These are phyloP conservation scores for Phytophthora citrophthora DNA, from an alignment of 352 stramenopile genomes.

Conservation along the genomic window DNA sequence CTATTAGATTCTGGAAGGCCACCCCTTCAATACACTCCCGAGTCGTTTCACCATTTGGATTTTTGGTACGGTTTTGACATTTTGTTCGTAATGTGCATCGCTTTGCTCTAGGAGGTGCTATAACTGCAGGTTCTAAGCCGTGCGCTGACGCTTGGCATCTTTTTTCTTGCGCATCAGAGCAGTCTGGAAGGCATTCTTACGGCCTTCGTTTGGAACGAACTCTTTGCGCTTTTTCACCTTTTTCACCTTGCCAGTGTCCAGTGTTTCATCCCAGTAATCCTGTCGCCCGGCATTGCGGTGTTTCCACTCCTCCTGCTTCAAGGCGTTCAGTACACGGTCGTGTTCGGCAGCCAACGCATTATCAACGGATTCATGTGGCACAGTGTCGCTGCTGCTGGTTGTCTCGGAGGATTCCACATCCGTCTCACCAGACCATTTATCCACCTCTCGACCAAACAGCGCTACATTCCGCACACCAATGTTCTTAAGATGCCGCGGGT, in stretches of 20 bases:
- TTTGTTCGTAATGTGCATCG: conserved; percentile 27
- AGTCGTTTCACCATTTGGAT: conserved; percentile 18
- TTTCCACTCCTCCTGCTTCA: conserved; percentile 82
- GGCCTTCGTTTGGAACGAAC: conserved; percentile 81
- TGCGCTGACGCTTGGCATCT: conserved; percentile 42
- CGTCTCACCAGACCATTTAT: conserved; percentile 69
- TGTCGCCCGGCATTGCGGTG: conserved; percentile 68
- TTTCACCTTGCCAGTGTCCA: conserved; percentile 79
- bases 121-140: conserved; percentile 12
- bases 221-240: conserved; percentile 88
- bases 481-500: conserved; percentile 59
- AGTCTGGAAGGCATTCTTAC: conserved; percentile 71
- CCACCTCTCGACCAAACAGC: conserved; percentile 69
- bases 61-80: conserved; percentile 11
- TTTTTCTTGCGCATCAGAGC: conserved; percentile 70
- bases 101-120: conserved; percentile 18
- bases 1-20: conserved; percentile 1
- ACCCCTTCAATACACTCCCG: conserved; percentile 19
- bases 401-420: conserved; percentile 54
- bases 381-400: conserved; percentile 40
- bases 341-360: conserved; percentile 57
- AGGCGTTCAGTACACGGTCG: conserved; percentile 67
- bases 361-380: conserved; percentile 33
- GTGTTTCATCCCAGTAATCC: conserved; percentile 79
- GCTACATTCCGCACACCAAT: conserved; percentile 67